Conservation (phyloP, 1,284 basidiomycete species). For the Taiwanofungus camphoratus region DNA sequence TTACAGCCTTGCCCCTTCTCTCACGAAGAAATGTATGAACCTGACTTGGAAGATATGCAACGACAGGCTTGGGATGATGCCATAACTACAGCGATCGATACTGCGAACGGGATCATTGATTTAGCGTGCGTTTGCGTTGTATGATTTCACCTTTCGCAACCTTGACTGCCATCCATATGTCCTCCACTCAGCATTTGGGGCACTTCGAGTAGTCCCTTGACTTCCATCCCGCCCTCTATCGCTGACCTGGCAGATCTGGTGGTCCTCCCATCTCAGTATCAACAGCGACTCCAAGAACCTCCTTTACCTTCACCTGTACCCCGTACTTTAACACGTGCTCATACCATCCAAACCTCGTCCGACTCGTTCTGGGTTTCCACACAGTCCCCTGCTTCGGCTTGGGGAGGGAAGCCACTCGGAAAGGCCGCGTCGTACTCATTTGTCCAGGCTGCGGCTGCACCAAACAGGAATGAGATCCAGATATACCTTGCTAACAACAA, state of each 20-base stretch:
- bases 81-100: constrained; percentile 19
- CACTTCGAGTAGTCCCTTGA: constrained; percentile 19
- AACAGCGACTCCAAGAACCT: constrained; percentile 9
- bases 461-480: constrained; percentile 13
- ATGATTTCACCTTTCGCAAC: not conserved
- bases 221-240: constrained; percentile 37
- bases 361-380: not conserved
- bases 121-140: no score
- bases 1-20: no score
- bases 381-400: not conserved
- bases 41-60: constrained; percentile 13
- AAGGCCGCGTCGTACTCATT: constrained; percentile 10
- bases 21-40: no score
- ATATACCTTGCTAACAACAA: constrained; percentile 31
- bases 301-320: constrained; percentile 11
- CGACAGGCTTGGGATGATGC: constrained; percentile 22
- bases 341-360: constrained; percentile 1
- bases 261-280: constrained; percentile 24
- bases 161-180: constrained; percentile 2
- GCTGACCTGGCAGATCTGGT: constrained; percentile 36
- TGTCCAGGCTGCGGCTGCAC: constrained; percentile 8
- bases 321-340: constrained; percentile 11
- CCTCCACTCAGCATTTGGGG: not conserved
- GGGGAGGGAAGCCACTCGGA: not conserved
- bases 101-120: constrained; percentile 16